Evolutionary conservation across 768 basidiomycete species (phyloP).

Genomic region (Hortiboletus flavorubellus): DNA sequence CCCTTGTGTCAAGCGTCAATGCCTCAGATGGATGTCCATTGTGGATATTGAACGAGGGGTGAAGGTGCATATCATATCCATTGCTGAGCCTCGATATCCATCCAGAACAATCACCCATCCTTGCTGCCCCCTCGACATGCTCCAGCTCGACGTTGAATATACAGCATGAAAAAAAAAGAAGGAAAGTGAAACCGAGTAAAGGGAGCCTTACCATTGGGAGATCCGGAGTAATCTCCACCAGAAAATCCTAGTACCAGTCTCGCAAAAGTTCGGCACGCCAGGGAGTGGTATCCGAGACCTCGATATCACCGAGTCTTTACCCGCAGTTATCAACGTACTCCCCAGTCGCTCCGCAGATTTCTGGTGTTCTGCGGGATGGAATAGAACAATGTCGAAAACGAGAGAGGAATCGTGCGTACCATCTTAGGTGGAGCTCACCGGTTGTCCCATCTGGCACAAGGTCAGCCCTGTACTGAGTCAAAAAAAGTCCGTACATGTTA

Average conservation of each 20-base stretch:
- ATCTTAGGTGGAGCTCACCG: slow-evolving; percentile 24
- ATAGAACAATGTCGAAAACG: neutral
- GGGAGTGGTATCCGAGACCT: slow-evolving; percentile 27
- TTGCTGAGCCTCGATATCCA: slow-evolving; percentile 36
- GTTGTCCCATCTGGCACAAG: slow-evolving; percentile 38
- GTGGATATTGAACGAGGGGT: slow-evolving; percentile 18
- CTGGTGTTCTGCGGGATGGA: slow-evolving; percentile 33
- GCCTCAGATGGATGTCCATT: slow-evolving; percentile 21
- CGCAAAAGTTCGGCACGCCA: slow-evolving; percentile 11
- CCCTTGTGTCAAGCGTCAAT: slow-evolving; percentile 22
- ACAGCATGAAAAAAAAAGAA: slow-evolving; percentile 23
- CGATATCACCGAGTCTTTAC: too few species aligned
- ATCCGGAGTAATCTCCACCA: slow-evolving; percentile 27
- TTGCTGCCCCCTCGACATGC: slow-evolving; percentile 31
- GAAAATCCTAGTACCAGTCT: slow-evolving; percentile 39
- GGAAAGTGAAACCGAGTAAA: neutral
- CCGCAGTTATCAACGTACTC: too few species aligned
- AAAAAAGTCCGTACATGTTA: too few species aligned
- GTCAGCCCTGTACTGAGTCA: slow-evolving; percentile 31
- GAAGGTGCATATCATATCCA: slow-evolving; percentile 31
- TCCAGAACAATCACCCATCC: slow-evolving; percentile 25
- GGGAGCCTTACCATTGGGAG: slow-evolving; percentile 33
- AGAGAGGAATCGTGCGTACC: slow-evolving; percentile 24
- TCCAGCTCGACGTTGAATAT: slow-evolving; percentile 17
- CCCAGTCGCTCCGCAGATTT: slow-evolving; percentile 32